Conservation (phyloP, 2,329 filamentous ascomycete species). For the Sporothrix sp. region DNA sequence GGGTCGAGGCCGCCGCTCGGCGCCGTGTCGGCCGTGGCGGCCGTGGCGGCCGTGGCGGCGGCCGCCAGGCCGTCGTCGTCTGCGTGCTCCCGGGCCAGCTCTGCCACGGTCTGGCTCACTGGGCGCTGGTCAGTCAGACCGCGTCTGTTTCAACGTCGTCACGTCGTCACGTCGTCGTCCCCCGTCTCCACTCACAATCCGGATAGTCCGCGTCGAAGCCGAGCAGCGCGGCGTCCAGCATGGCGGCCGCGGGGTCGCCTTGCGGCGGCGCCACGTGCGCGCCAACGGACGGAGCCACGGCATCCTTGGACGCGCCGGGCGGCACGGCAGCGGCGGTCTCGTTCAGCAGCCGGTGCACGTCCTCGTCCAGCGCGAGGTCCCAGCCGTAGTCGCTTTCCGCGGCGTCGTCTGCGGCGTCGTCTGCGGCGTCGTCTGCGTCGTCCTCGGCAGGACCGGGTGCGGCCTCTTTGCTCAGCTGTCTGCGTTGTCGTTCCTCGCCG, state of each 20-base stretch:
- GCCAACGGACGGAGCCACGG: too few relatives aligned
- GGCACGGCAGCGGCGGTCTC: not conserved
- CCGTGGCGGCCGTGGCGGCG: not conserved
- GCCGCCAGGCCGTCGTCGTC: not conserved
- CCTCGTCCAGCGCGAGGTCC: slow-evolving; percentile 38
- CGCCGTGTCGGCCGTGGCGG: slow-evolving; percentile 12
- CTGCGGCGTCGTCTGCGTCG: not conserved
- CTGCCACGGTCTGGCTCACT: slow-evolving; percentile 43
- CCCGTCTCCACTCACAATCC: slow-evolving; percentile 38
- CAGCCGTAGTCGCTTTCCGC: slow-evolving; percentile 35
- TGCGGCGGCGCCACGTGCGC: too few relatives aligned
- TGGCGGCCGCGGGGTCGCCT: not conserved
- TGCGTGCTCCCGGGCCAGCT: slow-evolving; percentile 14
- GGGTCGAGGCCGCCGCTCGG: slow-evolving; percentile 19
- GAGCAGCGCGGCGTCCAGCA: not conserved
- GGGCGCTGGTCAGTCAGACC: slow-evolving; percentile 57
- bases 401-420: slow-evolving; percentile 20
- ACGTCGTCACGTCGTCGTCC: not conserved
- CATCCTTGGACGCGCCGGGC: too few relatives aligned
- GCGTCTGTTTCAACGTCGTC: too few relatives aligned
- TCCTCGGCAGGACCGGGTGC: too few relatives aligned
- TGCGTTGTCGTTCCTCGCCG: too few relatives aligned
- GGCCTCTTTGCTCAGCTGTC: too few relatives aligned
- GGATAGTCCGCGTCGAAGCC: slow-evolving; percentile 33
- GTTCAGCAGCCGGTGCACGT: slow-evolving; percentile 20